Percentiles rank a stretch among this genome's conserved stretches.
phyloP scores from a whole-genome alignment of 805 yeast genomes.

The Suhomyces pyralidae region DNA sequence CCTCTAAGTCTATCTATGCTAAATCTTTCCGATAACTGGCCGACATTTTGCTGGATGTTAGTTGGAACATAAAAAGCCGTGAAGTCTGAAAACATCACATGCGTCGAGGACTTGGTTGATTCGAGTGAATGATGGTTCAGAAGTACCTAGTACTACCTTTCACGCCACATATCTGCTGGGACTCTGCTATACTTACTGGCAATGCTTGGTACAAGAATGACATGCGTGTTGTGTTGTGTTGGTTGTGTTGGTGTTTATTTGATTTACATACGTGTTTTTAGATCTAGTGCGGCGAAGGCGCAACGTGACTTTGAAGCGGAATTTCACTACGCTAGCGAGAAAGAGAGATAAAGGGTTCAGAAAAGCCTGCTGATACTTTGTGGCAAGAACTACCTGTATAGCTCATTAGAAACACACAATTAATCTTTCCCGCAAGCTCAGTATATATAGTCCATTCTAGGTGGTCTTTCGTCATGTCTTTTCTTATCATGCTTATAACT shows the following conservation, averaged over 20 bases:
- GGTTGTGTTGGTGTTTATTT: neutral
- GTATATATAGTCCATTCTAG: too few relatives aligned
- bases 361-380: too few relatives aligned
- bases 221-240: conserved; percentile 1
- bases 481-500: neutral
- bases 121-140: conserved; percentile 1
- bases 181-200: conserved; percentile 4
- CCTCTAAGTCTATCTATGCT: conserved; percentile 21
- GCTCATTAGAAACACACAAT: too few relatives aligned
- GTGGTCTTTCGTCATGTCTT: neutral
- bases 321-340: neutral
- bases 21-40: conserved; percentile 20
- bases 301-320: neutral
- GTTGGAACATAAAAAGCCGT: neutral
- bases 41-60: conserved; percentile 12
- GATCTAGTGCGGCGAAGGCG: neutral
- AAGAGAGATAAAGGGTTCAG: neutral
- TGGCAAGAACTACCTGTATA: too few relatives aligned
- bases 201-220: conserved; percentile 8
- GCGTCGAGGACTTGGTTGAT: neutral
- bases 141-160: neutral
- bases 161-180: neutral
- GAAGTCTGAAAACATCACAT: neutral
- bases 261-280: conserved; percentile 3
- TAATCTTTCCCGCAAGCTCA: too few relatives aligned